These are phyloP conservation scores for Yamadazyma kanchanaburiensis DNA, from an alignment of 1,139 yeast genomes.

Conservation along the genomic window DNA sequence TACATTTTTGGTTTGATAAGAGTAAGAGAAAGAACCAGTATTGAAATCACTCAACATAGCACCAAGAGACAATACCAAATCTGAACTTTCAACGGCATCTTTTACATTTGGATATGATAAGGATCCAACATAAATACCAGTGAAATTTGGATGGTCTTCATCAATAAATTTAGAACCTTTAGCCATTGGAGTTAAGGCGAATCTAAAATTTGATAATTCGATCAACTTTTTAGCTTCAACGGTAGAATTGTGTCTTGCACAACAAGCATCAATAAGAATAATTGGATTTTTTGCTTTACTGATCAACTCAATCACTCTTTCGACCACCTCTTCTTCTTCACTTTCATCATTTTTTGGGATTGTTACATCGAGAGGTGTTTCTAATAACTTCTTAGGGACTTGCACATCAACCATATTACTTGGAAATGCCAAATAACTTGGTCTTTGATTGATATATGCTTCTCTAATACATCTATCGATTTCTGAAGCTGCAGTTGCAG, in stretches of 20 bases:
- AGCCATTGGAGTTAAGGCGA: slow-evolving; percentile 33
- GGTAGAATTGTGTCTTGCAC: slow-evolving; percentile 30
- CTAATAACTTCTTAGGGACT: slow-evolving; percentile 27
- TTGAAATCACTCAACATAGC: slow-evolving; percentile 39
- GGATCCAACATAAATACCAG: slow-evolving; percentile 32
- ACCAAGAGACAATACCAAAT: slow-evolving; percentile 30
- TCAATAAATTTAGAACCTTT: slow-evolving; percentile 27
- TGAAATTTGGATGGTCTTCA: slow-evolving; percentile 24
- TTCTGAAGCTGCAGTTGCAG: slow-evolving; percentile 26
- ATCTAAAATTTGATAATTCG: slow-evolving; percentile 27
- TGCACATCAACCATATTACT: slow-evolving; percentile 34
- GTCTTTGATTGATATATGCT: slow-evolving; percentile 36
- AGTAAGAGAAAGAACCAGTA: slow-evolving; percentile 39
- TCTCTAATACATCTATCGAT: slow-evolving; percentile 35
- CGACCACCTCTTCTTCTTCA: slow-evolving; percentile 31
- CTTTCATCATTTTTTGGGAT: slow-evolving; percentile 25
- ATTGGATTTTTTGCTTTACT: slow-evolving; percentile 27
- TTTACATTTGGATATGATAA: slow-evolving; percentile 30
- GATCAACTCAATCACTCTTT: slow-evolving; percentile 24
- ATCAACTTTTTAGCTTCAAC: slow-evolving; percentile 29
- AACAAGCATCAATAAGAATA: slow-evolving; percentile 36
- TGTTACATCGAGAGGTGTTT: slow-evolving; percentile 28
- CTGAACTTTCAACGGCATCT: slow-evolving; percentile 26
- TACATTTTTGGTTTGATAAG: slow-evolving; percentile 32
- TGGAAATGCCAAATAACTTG: slow-evolving; percentile 38